Base-by-base conservation (phyloP, 352 stramenopile species). In the Phytophthora cryptogea region DNA sequence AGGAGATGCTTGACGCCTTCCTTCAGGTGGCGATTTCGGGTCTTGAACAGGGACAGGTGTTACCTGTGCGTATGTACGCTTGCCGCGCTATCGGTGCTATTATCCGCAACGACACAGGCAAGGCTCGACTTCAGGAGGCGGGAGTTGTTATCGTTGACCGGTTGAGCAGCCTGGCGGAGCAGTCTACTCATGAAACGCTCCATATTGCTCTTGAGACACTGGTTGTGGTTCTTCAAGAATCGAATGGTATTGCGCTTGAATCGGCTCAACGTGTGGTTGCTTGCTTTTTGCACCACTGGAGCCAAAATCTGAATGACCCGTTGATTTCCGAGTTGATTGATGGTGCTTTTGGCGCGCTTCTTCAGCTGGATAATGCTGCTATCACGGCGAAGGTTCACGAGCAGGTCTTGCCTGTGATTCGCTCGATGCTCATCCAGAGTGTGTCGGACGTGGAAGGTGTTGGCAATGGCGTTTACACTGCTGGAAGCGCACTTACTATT, bases 131-230 rank as follows among this genome's bases (percentile, higher is more conserved):
- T 37, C 72, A 80, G 50, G 68, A 77, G n/a, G 72, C 74, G 1
- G 80, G 67, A 27, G 56, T 54, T 7, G 51, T 82, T 8, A 72
- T 92, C 41, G 66, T 94, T 16, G 69, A 89, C 3, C 80, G 80
- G 2, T 51, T 94, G 31, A 80, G 78, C 4, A 78, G 80, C 35
- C 40, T 94, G 8, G 74, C 81, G 3, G 68, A 85, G 26, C 70
- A 78, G 14, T 75, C 85, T 20, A 86, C 76, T 5, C 69, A 78
- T 2, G 85, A 94, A 56, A 92, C 82, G 20, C 68, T 94, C 4
- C 85, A 94, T 45, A 90, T 92, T 46, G 79, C 83, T 27, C 66
- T 92, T 0, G 85, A 92, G 56, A 92, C 85, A 6, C 49, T 93
- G 16, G 81, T 93, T 3, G 79, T 89, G 1, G 73, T 90, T 27